Conservation (phyloP, 768 basidiomycete species). For the Cyclocybe aegerita region DNA sequence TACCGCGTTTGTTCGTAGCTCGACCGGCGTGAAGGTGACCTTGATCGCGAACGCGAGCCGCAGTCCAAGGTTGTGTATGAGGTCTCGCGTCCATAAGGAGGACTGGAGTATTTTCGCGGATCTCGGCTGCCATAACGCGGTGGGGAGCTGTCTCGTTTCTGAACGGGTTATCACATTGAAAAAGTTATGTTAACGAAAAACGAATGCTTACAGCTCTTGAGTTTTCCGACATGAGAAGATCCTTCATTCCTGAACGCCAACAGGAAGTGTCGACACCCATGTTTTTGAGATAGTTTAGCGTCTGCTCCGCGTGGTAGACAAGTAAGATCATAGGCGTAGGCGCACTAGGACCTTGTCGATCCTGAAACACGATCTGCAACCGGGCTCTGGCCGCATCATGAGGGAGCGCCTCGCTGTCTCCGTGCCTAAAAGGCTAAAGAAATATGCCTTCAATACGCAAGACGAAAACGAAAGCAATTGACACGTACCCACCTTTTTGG, state of each 20-base stretch:
- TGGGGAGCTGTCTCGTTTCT: too few species aligned
- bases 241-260: conserved; percentile 41
- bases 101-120: neutral
- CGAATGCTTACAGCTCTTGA: neutral
- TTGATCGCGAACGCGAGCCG: conserved; percentile 10
- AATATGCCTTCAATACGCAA: neutral
- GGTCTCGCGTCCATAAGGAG: neutral
- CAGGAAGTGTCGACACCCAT: conserved; percentile 39
- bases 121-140: neutral
- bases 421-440: conserved; percentile 28
- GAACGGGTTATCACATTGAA: too few species aligned
- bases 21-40: conserved; percentile 7
- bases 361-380: conserved; percentile 22
- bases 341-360: conserved; percentile 1
- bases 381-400: conserved; percentile 13
- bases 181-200: neutral
- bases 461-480: neutral
- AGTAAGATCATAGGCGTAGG: conserved; percentile 42
- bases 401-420: conserved; percentile 19
- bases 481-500: conserved; percentile 7
- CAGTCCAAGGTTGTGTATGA: too few species aligned
- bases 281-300: conserved; percentile 36
- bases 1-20: neutral
- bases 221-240: conserved; percentile 24
- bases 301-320: conserved; percentile 41